A percentile compares a stretch with the other conserved stretches of the same genome.
These are phyloP conservation scores for Apostasia ramifera DNA, from an alignment of 106 monocot species.

Conservation along the genomic window DNA sequence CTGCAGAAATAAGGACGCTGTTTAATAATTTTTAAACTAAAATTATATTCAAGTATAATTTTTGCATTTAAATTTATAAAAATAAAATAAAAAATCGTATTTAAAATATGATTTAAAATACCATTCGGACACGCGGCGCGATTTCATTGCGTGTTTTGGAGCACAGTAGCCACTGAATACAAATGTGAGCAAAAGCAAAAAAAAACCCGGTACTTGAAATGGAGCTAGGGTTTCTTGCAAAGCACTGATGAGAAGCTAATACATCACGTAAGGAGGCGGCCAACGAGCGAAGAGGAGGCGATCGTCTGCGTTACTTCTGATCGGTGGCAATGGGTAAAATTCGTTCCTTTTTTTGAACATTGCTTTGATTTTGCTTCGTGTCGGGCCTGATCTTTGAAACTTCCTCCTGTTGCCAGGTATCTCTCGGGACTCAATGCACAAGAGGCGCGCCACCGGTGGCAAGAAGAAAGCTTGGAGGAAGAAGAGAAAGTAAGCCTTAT, in stretches of 20 bases:
- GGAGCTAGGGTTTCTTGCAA: not conserved
- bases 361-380: not conserved
- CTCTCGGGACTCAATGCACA: constrained; percentile 31
- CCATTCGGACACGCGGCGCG: too few species aligned
- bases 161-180: too few species aligned
- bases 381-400: not conserved
- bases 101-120: too few species aligned
- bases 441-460: constrained; percentile 23
- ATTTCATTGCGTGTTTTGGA: too few species aligned
- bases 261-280: not conserved
- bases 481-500: constrained; percentile 20
- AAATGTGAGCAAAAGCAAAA: too few species aligned
- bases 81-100: too few species aligned
- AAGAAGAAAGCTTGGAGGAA: constrained; percentile 34
- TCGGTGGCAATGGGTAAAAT: not conserved
- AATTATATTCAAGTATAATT: too few species aligned
- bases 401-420: constrained; percentile 8
- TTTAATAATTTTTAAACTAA: too few species aligned
- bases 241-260: not conserved
- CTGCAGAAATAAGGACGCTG: too few species aligned
- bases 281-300: not conserved
- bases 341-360: not conserved
- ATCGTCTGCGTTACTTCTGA: not conserved
- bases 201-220: too few species aligned
- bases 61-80: too few species aligned